Conservation (phyloP, 306 rosid species). For the Fagus crenata region DNA sequence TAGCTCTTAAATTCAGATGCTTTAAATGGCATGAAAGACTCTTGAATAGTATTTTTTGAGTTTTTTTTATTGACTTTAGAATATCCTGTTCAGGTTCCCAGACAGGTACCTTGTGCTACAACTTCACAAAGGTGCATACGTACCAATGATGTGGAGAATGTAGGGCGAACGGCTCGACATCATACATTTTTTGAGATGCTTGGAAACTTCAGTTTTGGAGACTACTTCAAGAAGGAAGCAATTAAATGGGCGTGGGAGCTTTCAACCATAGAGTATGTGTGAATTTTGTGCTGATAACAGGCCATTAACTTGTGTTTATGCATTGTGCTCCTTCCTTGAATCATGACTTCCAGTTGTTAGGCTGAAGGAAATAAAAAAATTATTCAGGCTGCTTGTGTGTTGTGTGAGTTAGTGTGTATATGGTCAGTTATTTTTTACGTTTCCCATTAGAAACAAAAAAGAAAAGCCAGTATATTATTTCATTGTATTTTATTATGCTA, state of each 20-base stretch:
- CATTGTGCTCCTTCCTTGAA: slow-evolving; percentile 1
- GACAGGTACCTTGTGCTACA: slow-evolving; percentile 71
- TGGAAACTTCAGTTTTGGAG: slow-evolving; percentile 96
- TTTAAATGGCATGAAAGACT: not conserved
- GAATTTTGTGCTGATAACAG: slow-evolving; percentile 5
- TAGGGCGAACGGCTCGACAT: slow-evolving; percentile 82
- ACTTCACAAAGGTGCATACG: slow-evolving; percentile 91
- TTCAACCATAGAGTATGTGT: slow-evolving; percentile 71
- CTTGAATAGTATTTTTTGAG: not conserved
- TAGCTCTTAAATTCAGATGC: not conserved
- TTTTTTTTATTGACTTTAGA: slow-evolving; percentile 7
- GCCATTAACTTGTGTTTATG: not conserved
- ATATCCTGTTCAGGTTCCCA: slow-evolving; percentile 49
- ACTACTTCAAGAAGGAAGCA: slow-evolving; percentile 94
- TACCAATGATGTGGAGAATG: slow-evolving; percentile 85
- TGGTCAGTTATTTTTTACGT: not conserved
- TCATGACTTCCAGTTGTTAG: not conserved
- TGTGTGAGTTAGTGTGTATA: not conserved
- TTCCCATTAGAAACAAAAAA: not conserved
- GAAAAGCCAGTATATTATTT: slow-evolving; percentile 9
- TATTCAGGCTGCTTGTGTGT: not conserved
- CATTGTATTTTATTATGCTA: slow-evolving; percentile 3
- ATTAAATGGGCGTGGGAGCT: slow-evolving; percentile 96
- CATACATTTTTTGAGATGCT: slow-evolving; percentile 98
- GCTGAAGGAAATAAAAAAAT: not conserved